Evolutionary conservation across 2,329 filamentous ascomycete genomes (phyloP).

Genomic region (Penicillium sp.): DNA sequence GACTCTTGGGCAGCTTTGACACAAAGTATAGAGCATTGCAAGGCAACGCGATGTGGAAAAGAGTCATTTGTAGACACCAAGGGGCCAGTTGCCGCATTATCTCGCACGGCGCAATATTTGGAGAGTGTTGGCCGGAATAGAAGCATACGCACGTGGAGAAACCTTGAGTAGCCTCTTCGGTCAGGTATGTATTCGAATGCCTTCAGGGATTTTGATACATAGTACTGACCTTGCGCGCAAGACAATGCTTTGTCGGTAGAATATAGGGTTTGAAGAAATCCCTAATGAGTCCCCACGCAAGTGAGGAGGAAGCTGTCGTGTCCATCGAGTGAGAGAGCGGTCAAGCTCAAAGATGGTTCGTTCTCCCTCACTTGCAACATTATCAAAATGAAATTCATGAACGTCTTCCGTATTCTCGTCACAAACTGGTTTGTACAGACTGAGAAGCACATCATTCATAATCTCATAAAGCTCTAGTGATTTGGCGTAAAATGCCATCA

Average conservation of each 20-base stretch:
- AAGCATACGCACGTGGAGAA: conserved; percentile 36
- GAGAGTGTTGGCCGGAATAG: conserved; percentile 35
- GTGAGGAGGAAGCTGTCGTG: conserved; percentile 30
- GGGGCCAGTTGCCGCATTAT: conserved; percentile 19
- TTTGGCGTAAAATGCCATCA: conserved; percentile 35
- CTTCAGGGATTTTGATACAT: not conserved
- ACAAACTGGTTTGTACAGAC: conserved; percentile 27
- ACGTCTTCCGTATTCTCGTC: conserved; percentile 29
- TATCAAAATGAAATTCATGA: conserved; percentile 31
- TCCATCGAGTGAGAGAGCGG: conserved; percentile 33
- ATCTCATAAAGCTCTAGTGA: conserved; percentile 39
- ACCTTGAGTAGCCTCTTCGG: conserved; percentile 16
- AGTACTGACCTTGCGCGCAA: conserved; percentile 31
- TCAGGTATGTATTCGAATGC: not conserved
- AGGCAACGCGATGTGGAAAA: conserved; percentile 33
- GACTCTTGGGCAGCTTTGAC: conserved; percentile 35
- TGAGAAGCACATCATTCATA: conserved; percentile 35
- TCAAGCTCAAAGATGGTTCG: conserved; percentile 37
- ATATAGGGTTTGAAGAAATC: conserved; percentile 20
- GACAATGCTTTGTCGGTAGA: conserved; percentile 35
- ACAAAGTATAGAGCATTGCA: conserved; percentile 39
- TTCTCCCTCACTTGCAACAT: conserved; percentile 24
- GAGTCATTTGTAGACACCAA: conserved; percentile 27
- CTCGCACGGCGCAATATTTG: conserved; percentile 32
- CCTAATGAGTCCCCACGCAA: conserved; percentile 16